Evolutionary conservation across 768 basidiomycete genomes (phyloP), one percentile per base, ranked within the genome.

Genomic region (Trametes villosa): DNA sequence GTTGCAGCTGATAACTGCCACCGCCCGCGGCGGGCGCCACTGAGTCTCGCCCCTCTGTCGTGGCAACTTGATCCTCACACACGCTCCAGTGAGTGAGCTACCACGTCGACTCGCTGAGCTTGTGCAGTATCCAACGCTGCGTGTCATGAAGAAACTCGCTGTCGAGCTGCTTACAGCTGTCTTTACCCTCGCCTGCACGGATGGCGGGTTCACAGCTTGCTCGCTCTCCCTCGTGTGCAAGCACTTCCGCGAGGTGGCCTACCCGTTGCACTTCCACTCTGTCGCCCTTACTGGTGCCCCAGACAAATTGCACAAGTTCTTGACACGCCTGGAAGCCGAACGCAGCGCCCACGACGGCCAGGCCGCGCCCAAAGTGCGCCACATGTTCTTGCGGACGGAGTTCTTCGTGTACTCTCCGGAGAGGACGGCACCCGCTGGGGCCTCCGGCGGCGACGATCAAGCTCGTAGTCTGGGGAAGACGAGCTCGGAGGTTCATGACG

Each of bases 161-260:
- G n/a, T 45, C 9, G 44, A 51, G 34, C 33, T 51, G 13, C 50
- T 51, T 22, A 33, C 50, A 1, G 20, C 15, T 6, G 26, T 51
- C 2, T 51, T 51, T 34, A 6, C 11, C n/a, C 22, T 51, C 9
- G 50, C 50, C 15, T 51, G 31, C 50, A 51, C 50, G 15, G 50
- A 51, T 22, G 50, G 50, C 12, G 50, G 50, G 11, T 27, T 24
- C 34, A 51, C 50, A 2, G 50, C 50, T 12, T 38, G 50, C 36
- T 51, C 50, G 13, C 31, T 51, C 20, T 36, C 50, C 8, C 50
- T 36, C 20, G 50, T 51, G n/a, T 34, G 33, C 50, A 51, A 40
- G 17, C 50, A 40, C 13, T 15, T 51, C 12, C 22, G 33, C 22
- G 50, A 36, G 15, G 50, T 40, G 5, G 20, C 34, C 12, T 11